A percentile compares a stretch with the other conserved stretches of the same genome.
Evolutionary conservation across 805 yeast genomes (phyloP).

Genomic region (Ogataea ganodermae): DNA sequence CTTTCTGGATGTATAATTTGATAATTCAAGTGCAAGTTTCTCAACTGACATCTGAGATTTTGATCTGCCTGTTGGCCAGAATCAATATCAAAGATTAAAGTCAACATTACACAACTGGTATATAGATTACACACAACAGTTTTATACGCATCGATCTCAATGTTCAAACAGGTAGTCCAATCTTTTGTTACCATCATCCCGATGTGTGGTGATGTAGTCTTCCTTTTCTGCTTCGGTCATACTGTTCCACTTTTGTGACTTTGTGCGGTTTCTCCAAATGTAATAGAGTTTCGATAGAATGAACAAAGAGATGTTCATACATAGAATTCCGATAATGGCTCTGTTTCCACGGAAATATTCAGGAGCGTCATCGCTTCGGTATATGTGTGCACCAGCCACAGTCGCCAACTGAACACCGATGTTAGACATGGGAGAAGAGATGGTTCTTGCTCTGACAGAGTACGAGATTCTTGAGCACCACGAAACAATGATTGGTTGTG

Average conservation of each 20-base stretch:
- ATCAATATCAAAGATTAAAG: too few relatives aligned
- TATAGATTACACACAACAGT: too few relatives aligned
- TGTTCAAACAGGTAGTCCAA: constrained; percentile 40
- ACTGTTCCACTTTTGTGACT: constrained; percentile 54
- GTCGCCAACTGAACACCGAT: constrained; percentile 55
- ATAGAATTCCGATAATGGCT: constrained; percentile 38
- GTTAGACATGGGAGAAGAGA: constrained; percentile 60
- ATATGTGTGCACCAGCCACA: constrained; percentile 53
- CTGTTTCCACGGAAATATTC: constrained; percentile 55
- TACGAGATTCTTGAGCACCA: constrained; percentile 65
- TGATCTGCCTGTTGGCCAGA: too few relatives aligned
- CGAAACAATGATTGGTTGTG: constrained; percentile 50
- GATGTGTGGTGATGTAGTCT: constrained; percentile 37
- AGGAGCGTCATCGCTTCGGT: constrained; percentile 57
- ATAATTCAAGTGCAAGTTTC: too few relatives aligned
- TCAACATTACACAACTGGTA: too few relatives aligned
- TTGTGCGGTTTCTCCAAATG: constrained; percentile 49
- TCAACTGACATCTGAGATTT: too few relatives aligned
- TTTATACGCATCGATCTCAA: too few relatives aligned
- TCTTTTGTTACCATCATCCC: constrained; percentile 56
- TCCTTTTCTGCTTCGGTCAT: constrained; percentile 48
- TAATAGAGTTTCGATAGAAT: constrained; percentile 38
- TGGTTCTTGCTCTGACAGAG: constrained; percentile 59
- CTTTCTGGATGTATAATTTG: too few relatives aligned
- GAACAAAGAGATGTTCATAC: constrained; percentile 33